Percentiles rank a stretch among this genome's conserved stretches.
phyloP scores from a whole-genome alignment of 1,284 basidiomycete genomes.

The Limonomyces culmigenus region DNA sequence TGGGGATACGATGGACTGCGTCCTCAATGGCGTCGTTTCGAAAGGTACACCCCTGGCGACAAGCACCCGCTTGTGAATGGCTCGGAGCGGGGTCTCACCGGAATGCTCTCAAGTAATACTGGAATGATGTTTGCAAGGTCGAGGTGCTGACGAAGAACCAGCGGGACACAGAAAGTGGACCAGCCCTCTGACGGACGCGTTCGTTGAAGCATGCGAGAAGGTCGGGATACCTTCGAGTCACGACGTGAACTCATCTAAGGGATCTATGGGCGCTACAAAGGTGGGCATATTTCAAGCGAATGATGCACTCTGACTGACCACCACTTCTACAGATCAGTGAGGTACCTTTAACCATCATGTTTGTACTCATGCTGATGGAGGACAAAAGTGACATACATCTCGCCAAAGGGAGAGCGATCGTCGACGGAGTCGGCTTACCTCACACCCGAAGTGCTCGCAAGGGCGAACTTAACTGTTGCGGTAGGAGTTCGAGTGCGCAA shows the following conservation, averaged over 20 bases:
- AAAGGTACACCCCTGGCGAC: constrained; percentile 30
- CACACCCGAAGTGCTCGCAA: constrained; percentile 36
- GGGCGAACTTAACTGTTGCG: constrained; percentile 44
- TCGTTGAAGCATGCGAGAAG: constrained; percentile 27
- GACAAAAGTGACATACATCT: constrained; percentile 52
- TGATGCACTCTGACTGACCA: neutral
- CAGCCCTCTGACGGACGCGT: constrained; percentile 21
- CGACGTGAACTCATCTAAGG: constrained; percentile 32
- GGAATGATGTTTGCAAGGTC: neutral
- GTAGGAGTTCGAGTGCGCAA: constrained; percentile 9
- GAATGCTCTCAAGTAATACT: constrained; percentile 27
- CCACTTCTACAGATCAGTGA: constrained; percentile 9
- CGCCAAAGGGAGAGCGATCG: constrained; percentile 29
- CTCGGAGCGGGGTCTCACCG: constrained; percentile 24
- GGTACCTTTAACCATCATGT: too few species aligned
- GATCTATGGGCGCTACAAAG: constrained; percentile 32
- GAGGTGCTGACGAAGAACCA: constrained; percentile 5
- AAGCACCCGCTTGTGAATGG: constrained; percentile 28
- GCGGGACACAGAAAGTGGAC: constrained; percentile 15
- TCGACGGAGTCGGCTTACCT: constrained; percentile 62
- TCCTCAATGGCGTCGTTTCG: constrained; percentile 45
- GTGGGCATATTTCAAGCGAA: constrained; percentile 24
- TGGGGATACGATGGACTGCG: constrained; percentile 47
- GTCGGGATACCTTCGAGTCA: constrained; percentile 28
- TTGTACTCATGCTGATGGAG: constrained; percentile 1